Conservation (phyloP, 2,329 filamentous ascomycete genomes). For the Rhinocladiella mackenziei region DNA sequence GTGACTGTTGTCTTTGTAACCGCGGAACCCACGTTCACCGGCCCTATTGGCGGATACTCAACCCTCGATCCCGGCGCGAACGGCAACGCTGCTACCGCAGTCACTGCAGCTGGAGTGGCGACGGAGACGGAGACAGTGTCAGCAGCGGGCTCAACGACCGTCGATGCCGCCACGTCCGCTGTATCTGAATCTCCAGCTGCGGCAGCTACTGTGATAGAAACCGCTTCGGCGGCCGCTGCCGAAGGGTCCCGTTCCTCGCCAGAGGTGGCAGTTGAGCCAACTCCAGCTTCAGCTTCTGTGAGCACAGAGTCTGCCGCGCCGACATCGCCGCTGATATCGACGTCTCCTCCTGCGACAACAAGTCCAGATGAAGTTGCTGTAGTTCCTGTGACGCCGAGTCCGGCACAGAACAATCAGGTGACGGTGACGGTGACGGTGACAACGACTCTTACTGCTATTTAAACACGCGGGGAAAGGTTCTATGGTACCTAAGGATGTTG, state of each 20-base stretch:
- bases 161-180: not conserved
- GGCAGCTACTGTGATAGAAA: too few relatives aligned
- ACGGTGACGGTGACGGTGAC: conserved; percentile 13
- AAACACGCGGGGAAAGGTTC: not conserved
- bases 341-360: not conserved
- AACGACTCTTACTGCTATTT: conserved; percentile 7
- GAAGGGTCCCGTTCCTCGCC: too few relatives aligned
- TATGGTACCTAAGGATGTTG: too few relatives aligned
- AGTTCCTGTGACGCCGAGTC: conserved; percentile 4
- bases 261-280: too few relatives aligned
- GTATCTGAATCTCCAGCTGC: not conserved
- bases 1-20: conserved; percentile 12
- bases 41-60: conserved; percentile 2
- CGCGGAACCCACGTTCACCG: conserved; percentile 1
- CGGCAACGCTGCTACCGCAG: not conserved
- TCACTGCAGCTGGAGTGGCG: not conserved
- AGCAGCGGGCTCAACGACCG: not conserved
- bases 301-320: not conserved
- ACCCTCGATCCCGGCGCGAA: not conserved
- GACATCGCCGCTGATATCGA: not conserved
- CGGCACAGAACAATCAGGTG: conserved; percentile 5
- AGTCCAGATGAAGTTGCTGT: conserved; percentile 1
- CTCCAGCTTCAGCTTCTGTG: too few relatives aligned
- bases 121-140: not conserved
- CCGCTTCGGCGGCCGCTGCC: too few relatives aligned